Evolutionary conservation across 2,329 filamentous ascomycete species (phyloP).

Genomic region (Juglanconis oblonga): DNA sequence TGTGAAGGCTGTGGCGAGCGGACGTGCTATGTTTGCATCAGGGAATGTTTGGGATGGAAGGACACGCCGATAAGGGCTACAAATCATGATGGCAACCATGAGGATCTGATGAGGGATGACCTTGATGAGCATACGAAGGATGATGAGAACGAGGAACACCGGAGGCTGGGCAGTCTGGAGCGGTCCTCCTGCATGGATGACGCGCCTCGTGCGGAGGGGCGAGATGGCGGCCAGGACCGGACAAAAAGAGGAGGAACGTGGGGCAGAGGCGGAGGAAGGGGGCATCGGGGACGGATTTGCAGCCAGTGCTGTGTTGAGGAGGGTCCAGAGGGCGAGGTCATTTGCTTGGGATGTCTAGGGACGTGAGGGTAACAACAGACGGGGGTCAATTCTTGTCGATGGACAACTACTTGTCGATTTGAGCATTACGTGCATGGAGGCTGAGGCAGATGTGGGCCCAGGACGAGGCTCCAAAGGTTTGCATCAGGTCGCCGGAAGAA

Average conservation of each 20-base stretch:
- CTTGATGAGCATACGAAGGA: slow-evolving; percentile 10
- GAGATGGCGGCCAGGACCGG: slow-evolving; percentile 4
- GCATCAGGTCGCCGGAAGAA: not conserved
- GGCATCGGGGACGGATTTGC: slow-evolving; percentile 57
- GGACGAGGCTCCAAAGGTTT: not conserved
- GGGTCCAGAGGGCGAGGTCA: slow-evolving; percentile 61
- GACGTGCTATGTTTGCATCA: slow-evolving; percentile 68
- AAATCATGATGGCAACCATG: not conserved
- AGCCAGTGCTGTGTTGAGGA: slow-evolving; percentile 67
- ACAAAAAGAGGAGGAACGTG: slow-evolving; percentile 24
- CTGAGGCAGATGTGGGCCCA: not conserved
- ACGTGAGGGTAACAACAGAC: not conserved
- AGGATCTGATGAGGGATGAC: slow-evolving; percentile 9
- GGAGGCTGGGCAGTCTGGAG: slow-evolving; percentile 16
- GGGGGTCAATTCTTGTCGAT: not conserved
- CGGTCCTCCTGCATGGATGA: slow-evolving; percentile 51
- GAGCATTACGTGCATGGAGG: not conserved
- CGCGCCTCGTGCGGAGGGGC: slow-evolving; percentile 26
- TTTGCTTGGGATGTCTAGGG: slow-evolving; percentile 60
- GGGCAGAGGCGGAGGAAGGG: slow-evolving; percentile 31
- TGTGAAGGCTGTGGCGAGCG: slow-evolving; percentile 61
- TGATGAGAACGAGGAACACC: slow-evolving; percentile 18
- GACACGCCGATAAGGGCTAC: slow-evolving; percentile 4
- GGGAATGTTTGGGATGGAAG: slow-evolving; percentile 57
- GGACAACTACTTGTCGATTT: not conserved